phyloP scores from a whole-genome alignment of 805 yeast species.

The Candida loeiensis region DNA sequence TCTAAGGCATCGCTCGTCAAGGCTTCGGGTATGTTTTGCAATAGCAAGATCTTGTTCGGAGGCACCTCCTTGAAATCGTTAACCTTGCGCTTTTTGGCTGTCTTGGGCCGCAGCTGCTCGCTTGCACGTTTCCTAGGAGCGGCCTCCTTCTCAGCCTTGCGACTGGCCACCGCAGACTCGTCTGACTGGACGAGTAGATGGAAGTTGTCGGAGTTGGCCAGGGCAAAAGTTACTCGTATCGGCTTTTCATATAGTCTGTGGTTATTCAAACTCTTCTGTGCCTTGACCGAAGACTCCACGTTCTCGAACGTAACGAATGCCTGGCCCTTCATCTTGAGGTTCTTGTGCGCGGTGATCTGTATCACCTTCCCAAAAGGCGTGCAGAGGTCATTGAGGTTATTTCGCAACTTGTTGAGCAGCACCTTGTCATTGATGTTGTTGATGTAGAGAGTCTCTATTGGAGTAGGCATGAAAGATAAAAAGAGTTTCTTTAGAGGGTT shows the following conservation, averaged over 20 bases:
- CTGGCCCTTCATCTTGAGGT: slow-evolving; percentile 72
- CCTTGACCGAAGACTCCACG: slow-evolving; percentile 41
- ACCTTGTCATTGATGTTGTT: slow-evolving; percentile 72
- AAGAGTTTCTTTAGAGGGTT: not conserved
- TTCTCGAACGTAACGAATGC: slow-evolving; percentile 65
- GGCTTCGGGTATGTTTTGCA: slow-evolving; percentile 58
- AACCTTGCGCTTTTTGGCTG: slow-evolving; percentile 14
- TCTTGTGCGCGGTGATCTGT: slow-evolving; percentile 54
- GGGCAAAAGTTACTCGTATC: slow-evolving; percentile 44
- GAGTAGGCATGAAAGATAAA: slow-evolving; percentile 1
- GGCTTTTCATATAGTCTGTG: slow-evolving; percentile 44
- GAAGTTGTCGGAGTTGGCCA: slow-evolving; percentile 42
- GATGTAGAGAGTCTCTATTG: slow-evolving; percentile 49
- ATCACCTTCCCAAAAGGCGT: slow-evolving; percentile 44
- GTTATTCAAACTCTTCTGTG: slow-evolving; percentile 42
- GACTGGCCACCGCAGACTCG: slow-evolving; percentile 19
- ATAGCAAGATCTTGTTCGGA: slow-evolving; percentile 65
- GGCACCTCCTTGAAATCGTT: slow-evolving; percentile 40
- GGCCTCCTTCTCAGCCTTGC: slow-evolving; percentile 19
- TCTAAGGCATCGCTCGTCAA: slow-evolving; percentile 28
- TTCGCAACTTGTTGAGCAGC: slow-evolving; percentile 47
- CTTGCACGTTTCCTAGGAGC: slow-evolving; percentile 12
- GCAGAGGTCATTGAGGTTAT: slow-evolving; percentile 41
- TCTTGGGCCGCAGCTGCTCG: slow-evolving; percentile 3
- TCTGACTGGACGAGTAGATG: slow-evolving; percentile 14